Base-by-base conservation (phyloP, 75 land plant species). In the Sequoia sempervirens region DNA sequence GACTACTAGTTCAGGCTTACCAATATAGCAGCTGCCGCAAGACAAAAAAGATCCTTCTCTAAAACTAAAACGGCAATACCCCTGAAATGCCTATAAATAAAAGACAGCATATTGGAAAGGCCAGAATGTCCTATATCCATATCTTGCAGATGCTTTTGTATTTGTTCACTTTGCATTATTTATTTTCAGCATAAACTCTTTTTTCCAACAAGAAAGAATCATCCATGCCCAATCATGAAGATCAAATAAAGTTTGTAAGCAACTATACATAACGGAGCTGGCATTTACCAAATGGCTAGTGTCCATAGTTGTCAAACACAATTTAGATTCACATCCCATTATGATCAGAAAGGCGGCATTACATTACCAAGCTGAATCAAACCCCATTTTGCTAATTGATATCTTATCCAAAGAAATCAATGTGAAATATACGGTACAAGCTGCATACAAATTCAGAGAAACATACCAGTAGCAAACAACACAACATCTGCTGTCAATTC, bases 401-500 rank as follows among this genome's bases (percentile, higher is more conserved):
- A 61, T 20, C 6, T 5, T 20, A 61, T 61, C 66, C 66, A 61
- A 61, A 2, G 78, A 41, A 41, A n/a, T 40, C 30, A 43, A 76
- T 41, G 47, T 2, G 46, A 43, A 40, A 38, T 20, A 40, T 76
- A 6, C 28, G 26, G 80, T 8, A 78, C 13, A 78, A 10, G 26
- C 0, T 78, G 14, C 50, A 0, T 13, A n/a, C 5, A 78, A 78
- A 45, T 9, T 76, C 23, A 45, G 23, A 68, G 43, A n/a, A 70
- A 81, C 84, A 82, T 90, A 95, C 99, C 99, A 53, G 93, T 90
- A 26, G 98, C 99, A 91, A 97, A 93, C 38, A 97, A 84, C 17
- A 97, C 99, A 81, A 84, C 94, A 88, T 98, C 99, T 56, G 94
- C 94, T 17, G 81, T 81, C 78, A 92, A 72, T 83, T 93, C 97